These are phyloP conservation scores for Hyaloscypha bicolor DNA, from an alignment of 495 filamentous ascomycete genomes.

Conservation along the genomic window DNA sequence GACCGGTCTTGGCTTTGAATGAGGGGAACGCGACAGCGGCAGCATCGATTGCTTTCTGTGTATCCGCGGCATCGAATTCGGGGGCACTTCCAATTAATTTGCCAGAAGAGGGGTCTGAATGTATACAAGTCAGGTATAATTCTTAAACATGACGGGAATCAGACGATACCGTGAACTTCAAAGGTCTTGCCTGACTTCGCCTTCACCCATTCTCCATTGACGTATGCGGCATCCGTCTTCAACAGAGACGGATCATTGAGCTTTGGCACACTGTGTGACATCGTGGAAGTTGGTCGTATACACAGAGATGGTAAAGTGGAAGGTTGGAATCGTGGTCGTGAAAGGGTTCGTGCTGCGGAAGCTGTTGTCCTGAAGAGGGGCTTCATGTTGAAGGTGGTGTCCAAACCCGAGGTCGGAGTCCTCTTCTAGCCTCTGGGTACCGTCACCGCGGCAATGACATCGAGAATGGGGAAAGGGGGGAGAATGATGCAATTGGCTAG, in stretches of 20 bases:
- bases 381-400: slow-evolving; percentile 20
- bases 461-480: neutral
- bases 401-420: neutral
- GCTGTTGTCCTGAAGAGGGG: slow-evolving; percentile 26
- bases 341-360: slow-evolving; percentile 21
- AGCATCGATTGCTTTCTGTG: slow-evolving; percentile 74
- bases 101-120: slow-evolving; percentile 75
- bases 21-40: slow-evolving; percentile 67
- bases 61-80: slow-evolving; percentile 76
- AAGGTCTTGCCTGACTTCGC: slow-evolving; percentile 80
- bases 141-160: neutral
- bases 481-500: neutral
- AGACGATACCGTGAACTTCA: slow-evolving; percentile 64
- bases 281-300: slow-evolving; percentile 27
- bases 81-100: slow-evolving; percentile 80
- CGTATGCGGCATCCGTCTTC: slow-evolving; percentile 75
- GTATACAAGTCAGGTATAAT: neutral
- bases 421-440: neutral
- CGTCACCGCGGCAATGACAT: neutral
- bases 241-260: slow-evolving; percentile 83
- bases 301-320: slow-evolving; percentile 26
- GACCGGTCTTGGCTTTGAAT: slow-evolving; percentile 66
- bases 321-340: slow-evolving; percentile 31
- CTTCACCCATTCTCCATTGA: slow-evolving; percentile 83
- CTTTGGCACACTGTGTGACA: slow-evolving; percentile 44